These are phyloP conservation scores for Lachancea lanzarotensis DNA, from an alignment of 805 yeast species.

Conservation along the genomic window DNA sequence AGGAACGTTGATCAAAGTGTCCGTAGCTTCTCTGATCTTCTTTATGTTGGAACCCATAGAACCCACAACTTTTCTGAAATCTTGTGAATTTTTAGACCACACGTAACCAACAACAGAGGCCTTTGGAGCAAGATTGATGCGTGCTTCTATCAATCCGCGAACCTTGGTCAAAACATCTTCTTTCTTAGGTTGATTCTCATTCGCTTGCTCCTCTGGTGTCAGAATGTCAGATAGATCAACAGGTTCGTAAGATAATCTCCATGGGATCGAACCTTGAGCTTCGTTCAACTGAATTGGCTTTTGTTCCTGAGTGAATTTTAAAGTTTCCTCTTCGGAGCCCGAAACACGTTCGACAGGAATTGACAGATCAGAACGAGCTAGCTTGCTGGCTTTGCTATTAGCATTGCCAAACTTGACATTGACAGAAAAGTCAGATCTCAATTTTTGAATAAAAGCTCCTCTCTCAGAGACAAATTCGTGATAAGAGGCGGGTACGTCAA, in stretches of 20 bases:
- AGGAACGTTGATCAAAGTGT: conserved; percentile 58
- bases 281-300: conserved; percentile 22
- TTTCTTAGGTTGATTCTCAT: conserved; percentile 39
- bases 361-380: conserved; percentile 39
- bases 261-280: conserved; percentile 42
- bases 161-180: conserved; percentile 39
- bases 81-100: conserved; percentile 46
- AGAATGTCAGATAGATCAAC: conserved; percentile 27
- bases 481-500: conserved; percentile 50
- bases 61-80: conserved; percentile 64
- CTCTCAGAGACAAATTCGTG: conserved; percentile 61
- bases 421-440: conserved; percentile 47
- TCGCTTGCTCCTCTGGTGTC: conserved; percentile 27
- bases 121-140: conserved; percentile 41
- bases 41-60: conserved; percentile 66
- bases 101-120: conserved; percentile 54
- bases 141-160: conserved; percentile 37
- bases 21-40: conserved; percentile 51
- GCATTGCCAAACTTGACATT: conserved; percentile 54
- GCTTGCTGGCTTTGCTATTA: conserved; percentile 43
- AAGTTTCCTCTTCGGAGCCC: conserved; percentile 37
- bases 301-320: conserved; percentile 44
- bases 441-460: conserved; percentile 54
- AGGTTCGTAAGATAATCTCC: conserved; percentile 51
- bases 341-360: conserved; percentile 43